phyloP scores from a whole-genome alignment of 1,284 basidiomycete genomes.

The Papiliotrema laurentii region DNA sequence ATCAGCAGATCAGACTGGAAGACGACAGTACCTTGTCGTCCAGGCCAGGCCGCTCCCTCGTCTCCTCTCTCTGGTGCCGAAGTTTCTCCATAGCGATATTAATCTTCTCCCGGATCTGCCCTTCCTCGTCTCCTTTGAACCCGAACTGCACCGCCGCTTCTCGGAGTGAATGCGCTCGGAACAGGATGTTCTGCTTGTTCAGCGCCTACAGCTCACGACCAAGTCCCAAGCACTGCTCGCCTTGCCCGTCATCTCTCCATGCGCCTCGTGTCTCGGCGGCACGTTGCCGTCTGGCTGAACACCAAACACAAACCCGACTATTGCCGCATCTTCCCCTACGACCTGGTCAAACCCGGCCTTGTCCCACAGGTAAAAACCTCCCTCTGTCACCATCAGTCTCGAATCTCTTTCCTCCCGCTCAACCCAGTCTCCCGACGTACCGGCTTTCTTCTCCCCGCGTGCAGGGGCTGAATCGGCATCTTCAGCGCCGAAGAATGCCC shows the following conservation, averaged over 20 bases:
- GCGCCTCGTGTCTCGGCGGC: constrained; percentile 48
- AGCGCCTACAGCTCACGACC: background rate
- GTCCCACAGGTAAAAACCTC: constrained; percentile 53
- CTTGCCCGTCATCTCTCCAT: constrained; percentile 48
- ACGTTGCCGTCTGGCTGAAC: constrained; percentile 49
- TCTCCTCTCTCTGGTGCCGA: constrained; percentile 42
- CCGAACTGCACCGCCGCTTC: constrained; percentile 16
- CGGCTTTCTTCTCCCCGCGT: constrained; percentile 17
- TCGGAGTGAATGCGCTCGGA: constrained; percentile 16
- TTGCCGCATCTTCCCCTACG: constrained; percentile 35
- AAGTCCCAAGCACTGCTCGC: constrained; percentile 9
- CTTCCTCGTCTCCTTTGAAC: constrained; percentile 29
- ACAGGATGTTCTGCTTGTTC: constrained; percentile 40
- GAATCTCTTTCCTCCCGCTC: background rate
- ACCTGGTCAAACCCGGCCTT: constrained; percentile 45
- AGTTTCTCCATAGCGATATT: constrained; percentile 22
- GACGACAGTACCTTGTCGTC: constrained; percentile 48
- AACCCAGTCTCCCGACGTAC: no score
- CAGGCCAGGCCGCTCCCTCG: constrained; percentile 49
- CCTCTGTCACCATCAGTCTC: constrained; percentile 31
- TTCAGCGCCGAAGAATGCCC: constrained; percentile 51
- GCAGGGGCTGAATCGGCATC: constrained; percentile 49
- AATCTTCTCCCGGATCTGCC: constrained; percentile 19
- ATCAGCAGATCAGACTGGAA: no score
- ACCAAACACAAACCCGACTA: constrained; percentile 47